Evolutionary conservation across 2,329 filamentous ascomycete genomes (phyloP), one percentile per base, ranked within the genome.

Genomic region (Alternaria triticimaculans): DNA sequence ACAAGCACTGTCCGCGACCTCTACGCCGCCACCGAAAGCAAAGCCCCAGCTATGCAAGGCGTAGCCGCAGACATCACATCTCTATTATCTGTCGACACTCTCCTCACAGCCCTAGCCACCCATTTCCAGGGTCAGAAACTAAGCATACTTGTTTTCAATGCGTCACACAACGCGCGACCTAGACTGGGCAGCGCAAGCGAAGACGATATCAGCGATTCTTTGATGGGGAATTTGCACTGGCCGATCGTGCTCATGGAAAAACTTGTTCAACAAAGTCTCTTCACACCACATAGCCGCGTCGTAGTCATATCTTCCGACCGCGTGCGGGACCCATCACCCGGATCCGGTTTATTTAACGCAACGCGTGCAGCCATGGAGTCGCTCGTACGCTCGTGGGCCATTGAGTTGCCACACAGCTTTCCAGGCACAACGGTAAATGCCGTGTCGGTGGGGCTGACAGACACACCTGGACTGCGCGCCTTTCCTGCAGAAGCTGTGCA

Each of bases 391-490:
- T 62, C 63, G 0, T 77, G 73, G 74, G 71, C 74, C 9, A 58
- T 72, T 3, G 70, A 74, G 14, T 63, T 77, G 5, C 71, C 66
- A 20, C 61, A 64, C 20, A 55, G 9, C 11, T 72, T 66, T 45
- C 70, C 65, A 5, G 73, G 74, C 9, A 76, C 74, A 15, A 77
- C 75, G 2, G 73, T 72, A 7, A 77, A 78, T 65, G 67, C 72
- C 0, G 69, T 78, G 21, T 68, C 69, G 8, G 73, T 76, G 3
- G 75, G 75, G 3, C 50, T 77, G 53, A 77, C 74, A 44, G 71
- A 72, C 53, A 77, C 69, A 21, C 72, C 70, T 5, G 69, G 67
- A 7, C 45, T 76, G 23, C 37, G 62, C 9, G 30, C 33, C 4
- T 67, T 71, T 41, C 65, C 68, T 3, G 15, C 60, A 1, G 60